Evolutionary conservation across 1,284 basidiomycete species (phyloP).

Genomic region (Sporisorium exsertum): DNA sequence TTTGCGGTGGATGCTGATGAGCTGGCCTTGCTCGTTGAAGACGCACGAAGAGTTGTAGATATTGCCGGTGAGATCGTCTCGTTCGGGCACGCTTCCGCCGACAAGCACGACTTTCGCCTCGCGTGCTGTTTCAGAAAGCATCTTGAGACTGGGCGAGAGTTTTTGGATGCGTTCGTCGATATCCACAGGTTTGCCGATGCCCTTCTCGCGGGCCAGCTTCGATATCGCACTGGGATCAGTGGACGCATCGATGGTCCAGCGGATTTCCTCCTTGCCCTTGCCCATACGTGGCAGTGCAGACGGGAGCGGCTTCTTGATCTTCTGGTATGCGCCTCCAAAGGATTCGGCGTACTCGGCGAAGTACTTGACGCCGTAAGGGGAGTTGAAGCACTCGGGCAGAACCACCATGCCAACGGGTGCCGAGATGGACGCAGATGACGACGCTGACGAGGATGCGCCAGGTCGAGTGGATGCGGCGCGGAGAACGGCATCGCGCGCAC

Average conservation of each 20-base stretch:
- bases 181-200: constrained; percentile 72
- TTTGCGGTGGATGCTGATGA: constrained; percentile 91
- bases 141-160: constrained; percentile 76
- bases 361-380: constrained; percentile 86
- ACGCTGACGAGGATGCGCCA: constrained; percentile 5
- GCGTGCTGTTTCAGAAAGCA: constrained; percentile 85
- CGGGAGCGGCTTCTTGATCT: constrained; percentile 55
- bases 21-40: constrained; percentile 85
- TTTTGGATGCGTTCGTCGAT: constrained; percentile 71
- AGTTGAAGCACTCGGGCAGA: constrained; percentile 93
- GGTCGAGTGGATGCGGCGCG: constrained; percentile 32
- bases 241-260: constrained; percentile 58
- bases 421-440: constrained; percentile 9
- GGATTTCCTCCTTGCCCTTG: constrained; percentile 42
- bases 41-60: constrained; percentile 72
- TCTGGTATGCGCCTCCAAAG: constrained; percentile 62
- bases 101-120: constrained; percentile 87
- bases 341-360: constrained; percentile 66
- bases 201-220: constrained; percentile 45
- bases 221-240: constrained; percentile 36
- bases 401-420: constrained; percentile 60
- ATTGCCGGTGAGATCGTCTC: constrained; percentile 57
- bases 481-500: constrained; percentile 54
- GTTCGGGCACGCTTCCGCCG: constrained; percentile 76
- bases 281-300: constrained; percentile 40